phyloP scores from a whole-genome alignment of 1,284 basidiomycete species.

The Microbotryomycetes sp. region DNA sequence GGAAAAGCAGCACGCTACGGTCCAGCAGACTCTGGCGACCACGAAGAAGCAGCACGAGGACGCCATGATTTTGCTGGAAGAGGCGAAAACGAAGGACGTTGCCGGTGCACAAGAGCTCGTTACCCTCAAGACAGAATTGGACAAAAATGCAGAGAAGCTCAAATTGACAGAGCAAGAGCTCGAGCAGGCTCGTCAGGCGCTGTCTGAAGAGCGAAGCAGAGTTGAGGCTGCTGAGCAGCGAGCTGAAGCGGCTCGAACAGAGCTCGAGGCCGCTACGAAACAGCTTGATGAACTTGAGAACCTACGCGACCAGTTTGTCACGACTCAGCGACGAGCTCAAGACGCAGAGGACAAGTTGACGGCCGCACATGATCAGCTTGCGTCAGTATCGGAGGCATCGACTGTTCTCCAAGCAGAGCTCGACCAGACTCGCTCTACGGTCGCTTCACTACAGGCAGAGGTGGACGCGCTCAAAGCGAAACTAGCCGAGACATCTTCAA shows the following conservation, averaged over 20 bases:
- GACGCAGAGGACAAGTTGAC: neutral
- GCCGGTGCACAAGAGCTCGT: neutral
- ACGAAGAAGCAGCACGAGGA: slow-evolving; percentile 1
- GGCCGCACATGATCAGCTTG: neutral
- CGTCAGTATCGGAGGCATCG: no score
- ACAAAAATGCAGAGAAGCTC: neutral
- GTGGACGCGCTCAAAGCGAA: neutral
- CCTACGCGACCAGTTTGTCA: neutral
- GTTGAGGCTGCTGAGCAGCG: neutral
- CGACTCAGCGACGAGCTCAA: neutral
- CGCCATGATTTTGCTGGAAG: neutral
- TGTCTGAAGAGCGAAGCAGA: no score
- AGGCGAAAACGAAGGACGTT: neutral
- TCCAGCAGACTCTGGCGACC: neutral
- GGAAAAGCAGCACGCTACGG: neutral
- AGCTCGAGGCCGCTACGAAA: neutral
- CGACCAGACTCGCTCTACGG: neutral
- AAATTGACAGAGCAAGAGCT: neutral
- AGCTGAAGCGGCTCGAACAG: neutral
- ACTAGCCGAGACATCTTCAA: neutral
- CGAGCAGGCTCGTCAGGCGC: neutral
- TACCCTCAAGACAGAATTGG: neutral
- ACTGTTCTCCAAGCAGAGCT: neutral
- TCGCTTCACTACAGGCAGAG: neutral
- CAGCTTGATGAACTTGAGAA: neutral